Evolutionary conservation across 1,139 yeast genomes (phyloP).

Genomic region (Nakaseomyces nivariensis): DNA sequence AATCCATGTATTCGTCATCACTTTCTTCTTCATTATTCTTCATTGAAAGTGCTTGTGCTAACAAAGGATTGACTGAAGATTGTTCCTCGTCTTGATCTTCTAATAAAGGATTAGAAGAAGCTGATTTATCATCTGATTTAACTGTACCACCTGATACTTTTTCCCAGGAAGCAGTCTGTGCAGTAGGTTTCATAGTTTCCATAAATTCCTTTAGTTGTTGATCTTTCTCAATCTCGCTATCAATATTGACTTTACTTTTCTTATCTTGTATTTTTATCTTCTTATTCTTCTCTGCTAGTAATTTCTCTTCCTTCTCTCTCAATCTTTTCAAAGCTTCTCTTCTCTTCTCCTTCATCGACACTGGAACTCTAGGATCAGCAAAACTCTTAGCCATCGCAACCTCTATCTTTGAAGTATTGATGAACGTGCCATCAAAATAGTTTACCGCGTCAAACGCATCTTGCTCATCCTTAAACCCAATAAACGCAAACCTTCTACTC

Average conservation of each 20-base stretch:
- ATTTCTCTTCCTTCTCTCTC: constrained; percentile 44
- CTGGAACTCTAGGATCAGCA: constrained; percentile 73
- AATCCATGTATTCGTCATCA: constrained; percentile 60
- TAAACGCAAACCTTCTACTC: constrained; percentile 85
- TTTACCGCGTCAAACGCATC: constrained; percentile 76
- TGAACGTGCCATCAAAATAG: constrained; percentile 67
- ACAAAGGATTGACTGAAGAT: constrained; percentile 27
- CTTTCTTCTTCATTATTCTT: constrained; percentile 35
- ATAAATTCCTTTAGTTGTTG: constrained; percentile 70
- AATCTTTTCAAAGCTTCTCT: constrained; percentile 46
- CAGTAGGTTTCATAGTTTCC: constrained; percentile 72
- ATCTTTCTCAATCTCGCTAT: constrained; percentile 51
- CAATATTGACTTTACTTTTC: constrained; percentile 33
- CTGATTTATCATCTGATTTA: constrained; percentile 12
- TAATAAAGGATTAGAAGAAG: neutral
- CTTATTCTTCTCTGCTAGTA: constrained; percentile 34
- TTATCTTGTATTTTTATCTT: constrained; percentile 24
- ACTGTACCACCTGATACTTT: constrained; percentile 37
- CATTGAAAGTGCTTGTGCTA: constrained; percentile 32
- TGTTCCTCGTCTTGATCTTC: constrained; percentile 11
- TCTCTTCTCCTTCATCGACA: constrained; percentile 56
- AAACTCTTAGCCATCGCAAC: constrained; percentile 80
- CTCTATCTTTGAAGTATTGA: constrained; percentile 70
- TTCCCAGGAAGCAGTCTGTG: constrained; percentile 29
- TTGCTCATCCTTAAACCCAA: constrained; percentile 63